phyloP scores from a whole-genome alignment of 2,329 filamentous ascomycete genomes.

The Neofusicoccum cordaticola region DNA sequence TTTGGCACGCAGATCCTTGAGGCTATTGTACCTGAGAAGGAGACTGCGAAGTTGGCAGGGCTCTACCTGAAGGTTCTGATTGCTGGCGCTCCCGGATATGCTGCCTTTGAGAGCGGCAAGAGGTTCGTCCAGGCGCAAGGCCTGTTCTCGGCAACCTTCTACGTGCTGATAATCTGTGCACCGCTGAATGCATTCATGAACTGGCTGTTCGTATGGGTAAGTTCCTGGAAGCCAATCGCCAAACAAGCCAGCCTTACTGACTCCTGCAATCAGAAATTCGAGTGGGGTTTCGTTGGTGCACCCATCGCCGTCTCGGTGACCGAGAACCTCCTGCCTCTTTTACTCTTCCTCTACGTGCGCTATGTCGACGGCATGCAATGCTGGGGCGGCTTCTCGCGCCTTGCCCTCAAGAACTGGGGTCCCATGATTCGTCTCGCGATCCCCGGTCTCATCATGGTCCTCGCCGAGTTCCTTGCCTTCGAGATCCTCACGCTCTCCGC shows the following conservation, averaged over 20 bases:
- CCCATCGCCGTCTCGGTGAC: slow-evolving; percentile 75
- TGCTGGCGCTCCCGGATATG: slow-evolving; percentile 71
- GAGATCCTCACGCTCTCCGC: slow-evolving; percentile 65
- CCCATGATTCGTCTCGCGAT: slow-evolving; percentile 86
- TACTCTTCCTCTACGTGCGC: slow-evolving; percentile 69
- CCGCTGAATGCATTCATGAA: slow-evolving; percentile 79
- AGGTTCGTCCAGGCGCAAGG: slow-evolving; percentile 87
- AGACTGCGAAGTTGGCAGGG: slow-evolving; percentile 69
- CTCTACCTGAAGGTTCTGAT: slow-evolving; percentile 70
- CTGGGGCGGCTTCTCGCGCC: slow-evolving; percentile 72
- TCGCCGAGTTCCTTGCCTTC: slow-evolving; percentile 55
- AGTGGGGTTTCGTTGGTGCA: slow-evolving; percentile 66
- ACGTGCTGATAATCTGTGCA: slow-evolving; percentile 77
- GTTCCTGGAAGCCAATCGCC: slow-evolving; percentile 5
- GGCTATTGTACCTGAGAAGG: slow-evolving; percentile 66
- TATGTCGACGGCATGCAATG: slow-evolving; percentile 71
- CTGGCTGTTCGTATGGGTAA: slow-evolving; percentile 74
- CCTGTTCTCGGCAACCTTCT: slow-evolving; percentile 78
- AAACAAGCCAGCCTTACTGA: not conserved
- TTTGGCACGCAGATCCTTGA: slow-evolving; percentile 63
- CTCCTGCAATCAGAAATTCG: slow-evolving; percentile 22
- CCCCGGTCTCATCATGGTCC: slow-evolving; percentile 89
- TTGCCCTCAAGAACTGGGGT: slow-evolving; percentile 70
- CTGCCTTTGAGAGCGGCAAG: slow-evolving; percentile 74
- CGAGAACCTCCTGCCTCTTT: slow-evolving; percentile 68